Evolutionary conservation across 2,329 filamentous ascomycete genomes (phyloP).

Genomic region (Penicillium fuscoglaucum): DNA sequence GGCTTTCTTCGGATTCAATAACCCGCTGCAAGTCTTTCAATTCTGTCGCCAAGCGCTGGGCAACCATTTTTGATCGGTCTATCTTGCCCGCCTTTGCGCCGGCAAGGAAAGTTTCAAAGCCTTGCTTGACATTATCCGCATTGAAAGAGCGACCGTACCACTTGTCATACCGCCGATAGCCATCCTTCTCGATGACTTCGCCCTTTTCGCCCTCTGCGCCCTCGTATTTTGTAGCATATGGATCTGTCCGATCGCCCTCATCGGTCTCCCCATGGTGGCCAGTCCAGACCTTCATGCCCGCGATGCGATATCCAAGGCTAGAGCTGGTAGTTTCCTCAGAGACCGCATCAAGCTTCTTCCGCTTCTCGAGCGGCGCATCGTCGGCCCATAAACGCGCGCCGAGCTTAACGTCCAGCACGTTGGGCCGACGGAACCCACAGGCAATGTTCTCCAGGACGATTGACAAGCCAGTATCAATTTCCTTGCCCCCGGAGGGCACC

Average conservation of each 20-base stretch:
- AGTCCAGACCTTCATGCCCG: conserved; percentile 63
- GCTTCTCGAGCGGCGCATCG: conserved; percentile 58
- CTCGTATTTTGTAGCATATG: conserved; percentile 45
- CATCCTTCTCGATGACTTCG: conserved; percentile 49
- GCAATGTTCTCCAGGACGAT: conserved; percentile 85
- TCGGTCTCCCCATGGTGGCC: conserved; percentile 37
- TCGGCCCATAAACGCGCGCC: conserved; percentile 85
- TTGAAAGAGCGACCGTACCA: conserved; percentile 63
- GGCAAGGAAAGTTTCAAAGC: conserved; percentile 59
- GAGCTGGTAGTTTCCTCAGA: conserved; percentile 60
- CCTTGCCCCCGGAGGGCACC: conserved; percentile 58
- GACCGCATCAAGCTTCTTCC: conserved; percentile 60
- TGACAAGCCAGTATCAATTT: conserved; percentile 71
- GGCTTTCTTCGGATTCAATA: conserved; percentile 58
- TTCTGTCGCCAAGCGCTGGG: conserved; percentile 43
- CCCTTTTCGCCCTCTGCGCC: conserved; percentile 48
- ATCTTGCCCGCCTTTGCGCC: conserved; percentile 43
- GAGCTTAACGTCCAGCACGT: conserved; percentile 91
- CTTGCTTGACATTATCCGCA: conserved; percentile 56
- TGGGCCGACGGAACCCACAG: conserved; percentile 76
- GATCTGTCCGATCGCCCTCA: conserved; percentile 35
- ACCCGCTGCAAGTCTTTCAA: conserved; percentile 49
- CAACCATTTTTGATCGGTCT: conserved; percentile 48
- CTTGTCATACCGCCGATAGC: conserved; percentile 64
- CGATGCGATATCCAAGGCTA: conserved; percentile 63